phyloP scores from a whole-genome alignment of 176 grass and related monocot genomes.

The Oryza coarctata region DNA sequence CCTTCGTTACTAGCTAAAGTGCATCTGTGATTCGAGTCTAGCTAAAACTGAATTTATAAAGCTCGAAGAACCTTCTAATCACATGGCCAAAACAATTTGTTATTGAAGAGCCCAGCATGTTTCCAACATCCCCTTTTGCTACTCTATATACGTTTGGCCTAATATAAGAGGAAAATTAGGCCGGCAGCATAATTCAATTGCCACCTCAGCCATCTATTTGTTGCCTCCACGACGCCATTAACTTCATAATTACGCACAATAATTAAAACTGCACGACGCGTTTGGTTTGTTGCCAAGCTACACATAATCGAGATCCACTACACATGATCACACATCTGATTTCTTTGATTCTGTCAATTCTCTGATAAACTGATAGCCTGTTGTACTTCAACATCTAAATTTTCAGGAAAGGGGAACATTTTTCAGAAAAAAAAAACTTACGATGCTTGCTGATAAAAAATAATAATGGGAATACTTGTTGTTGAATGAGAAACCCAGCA shows the following conservation, averaged over 20 bases:
- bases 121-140: not conserved
- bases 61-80: not conserved
- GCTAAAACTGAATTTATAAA: not conserved
- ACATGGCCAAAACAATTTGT: not conserved
- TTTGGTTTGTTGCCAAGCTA: too few species aligned
- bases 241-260: not conserved
- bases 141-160: not conserved
- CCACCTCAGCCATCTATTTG: not conserved
- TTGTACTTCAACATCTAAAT: not conserved
- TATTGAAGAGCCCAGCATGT: not conserved
- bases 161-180: not conserved
- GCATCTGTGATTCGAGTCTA: not conserved
- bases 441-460: not conserved
- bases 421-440: not conserved
- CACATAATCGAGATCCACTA: too few species aligned
- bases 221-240: not conserved
- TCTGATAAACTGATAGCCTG: not conserved
- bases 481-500: not conserved
- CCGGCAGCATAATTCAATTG: not conserved
- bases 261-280: too few species aligned
- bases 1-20: not conserved
- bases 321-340: not conserved
- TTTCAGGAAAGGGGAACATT: not conserved
- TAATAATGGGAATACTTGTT: not conserved
- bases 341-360: not conserved